Evolutionary conservation across 2,329 filamentous ascomycete genomes (phyloP), one percentile per base, ranked within the genome.

Genomic region (Chaetomium sp.): DNA sequence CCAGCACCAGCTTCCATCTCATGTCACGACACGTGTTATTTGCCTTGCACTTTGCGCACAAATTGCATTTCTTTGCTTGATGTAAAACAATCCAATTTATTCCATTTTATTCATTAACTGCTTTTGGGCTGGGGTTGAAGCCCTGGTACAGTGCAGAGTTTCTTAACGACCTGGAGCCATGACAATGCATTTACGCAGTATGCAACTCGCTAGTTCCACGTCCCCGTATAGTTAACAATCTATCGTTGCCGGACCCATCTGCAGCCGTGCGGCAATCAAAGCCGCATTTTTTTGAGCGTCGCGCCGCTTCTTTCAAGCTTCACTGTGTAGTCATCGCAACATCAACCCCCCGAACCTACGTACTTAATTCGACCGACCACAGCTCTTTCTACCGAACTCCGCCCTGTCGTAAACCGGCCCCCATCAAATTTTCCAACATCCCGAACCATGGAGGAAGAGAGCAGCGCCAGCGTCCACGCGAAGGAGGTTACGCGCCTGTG

Each of bases 401-500:
- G 2, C 13, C 16, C 27, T 5, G 19, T 29, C 13, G 16, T 19
- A 29, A 51, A 25, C 19, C 50, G 16, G 4, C 16, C 13, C 8
- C 2, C 27, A 9, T 13, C 3, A 6, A 23, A 45, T 38, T 51
- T n/a, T 21, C 2, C 8, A 62, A 33, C 13, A 7, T 57, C 42
- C 27, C 47, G 74, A 72, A 77, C 66, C 53, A 78, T 81, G 75
- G 78, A 81, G 60, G 82, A 82, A 63, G 78, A 82, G 16, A 59
- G 71, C 42, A 70, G 64, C 38, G 59, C 70, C 61, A 73, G 72
- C 65, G 68, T 73, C 25, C 76, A 77, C 67, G 74, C 79, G 69
- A 82, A 81, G 76, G 80, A 82, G 77, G 77, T 83, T 57, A 80
- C 85, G 73, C 88, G 91, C 75, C 87, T 97, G 71, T 99, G 95